Conservation (phyloP, 805 yeast genomes). For the Ogataea nakhonphanomensis region DNA sequence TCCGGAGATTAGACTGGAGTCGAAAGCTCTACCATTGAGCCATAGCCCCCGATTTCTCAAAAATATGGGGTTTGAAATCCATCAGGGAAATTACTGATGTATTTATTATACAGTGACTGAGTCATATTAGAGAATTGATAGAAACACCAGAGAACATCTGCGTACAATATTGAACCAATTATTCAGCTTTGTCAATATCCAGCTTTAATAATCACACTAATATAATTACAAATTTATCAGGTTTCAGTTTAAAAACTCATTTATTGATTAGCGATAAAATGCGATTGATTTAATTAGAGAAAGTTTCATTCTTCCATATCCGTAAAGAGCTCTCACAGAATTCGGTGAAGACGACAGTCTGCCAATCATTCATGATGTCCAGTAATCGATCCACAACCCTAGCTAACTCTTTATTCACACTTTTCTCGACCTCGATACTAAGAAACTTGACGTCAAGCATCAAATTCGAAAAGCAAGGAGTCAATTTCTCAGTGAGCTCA, state of each 20-base stretch:
- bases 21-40: conserved; percentile 81
- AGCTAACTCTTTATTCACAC: conserved; percentile 28
- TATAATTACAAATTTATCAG: no score
- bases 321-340: conserved; percentile 22
- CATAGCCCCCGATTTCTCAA: conserved; percentile 51
- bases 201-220: no score
- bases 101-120: no score
- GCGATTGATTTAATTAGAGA: not conserved
- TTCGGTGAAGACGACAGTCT: conserved; percentile 24
- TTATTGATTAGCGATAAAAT: no score
- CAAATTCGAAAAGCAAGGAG: conserved; percentile 44
- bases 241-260: no score
- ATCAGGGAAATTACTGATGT: not conserved
- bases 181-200: no score
- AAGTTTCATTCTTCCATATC: conserved; percentile 21
- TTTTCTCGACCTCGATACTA: conserved; percentile 41
- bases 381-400: conserved; percentile 14
- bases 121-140: no score
- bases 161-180: no score
- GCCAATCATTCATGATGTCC: conserved; percentile 25
- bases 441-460: conserved; percentile 42
- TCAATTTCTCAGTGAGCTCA: conserved; percentile 38
- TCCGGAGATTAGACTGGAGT: conserved; percentile 48
- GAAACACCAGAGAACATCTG: not conserved
- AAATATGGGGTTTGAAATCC: not conserved